These are phyloP conservation scores for Candida sp. DNA, from an alignment of 1,139 yeast species.

Conservation along the genomic window DNA sequence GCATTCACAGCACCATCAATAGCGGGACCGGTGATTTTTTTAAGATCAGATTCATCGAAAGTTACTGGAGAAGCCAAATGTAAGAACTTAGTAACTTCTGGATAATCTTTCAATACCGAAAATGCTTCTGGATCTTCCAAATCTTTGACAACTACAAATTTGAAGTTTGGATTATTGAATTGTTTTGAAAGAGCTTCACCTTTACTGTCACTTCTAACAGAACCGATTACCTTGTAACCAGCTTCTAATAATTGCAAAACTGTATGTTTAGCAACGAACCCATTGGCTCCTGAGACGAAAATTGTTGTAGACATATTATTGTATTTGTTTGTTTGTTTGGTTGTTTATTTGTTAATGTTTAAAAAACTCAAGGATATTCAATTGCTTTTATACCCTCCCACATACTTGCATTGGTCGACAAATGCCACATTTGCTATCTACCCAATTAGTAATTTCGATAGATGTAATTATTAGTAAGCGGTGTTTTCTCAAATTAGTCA, in stretches of 20 bases:
- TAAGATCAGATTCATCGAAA: conserved; percentile 22
- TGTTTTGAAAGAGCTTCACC: conserved; percentile 32
- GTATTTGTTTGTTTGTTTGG: no score
- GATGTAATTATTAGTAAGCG: no score
- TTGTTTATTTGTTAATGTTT: no score
- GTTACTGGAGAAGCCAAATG: conserved; percentile 38
- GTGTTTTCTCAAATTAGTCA: no score
- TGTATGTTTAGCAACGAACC: conserved; percentile 33
- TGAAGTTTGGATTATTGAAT: conserved; percentile 18
- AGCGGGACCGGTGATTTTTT: conserved; percentile 28
- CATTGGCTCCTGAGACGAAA: conserved; percentile 35
- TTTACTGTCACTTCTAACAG: conserved; percentile 51
- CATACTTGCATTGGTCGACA: no score
- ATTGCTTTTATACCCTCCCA: no score
- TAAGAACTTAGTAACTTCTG: conserved; percentile 47
- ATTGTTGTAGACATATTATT: no score
- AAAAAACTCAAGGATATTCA: no score
- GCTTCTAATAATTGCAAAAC: conserved; percentile 21
- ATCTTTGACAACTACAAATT: conserved; percentile 49
- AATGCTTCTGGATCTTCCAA: conserved; percentile 46
- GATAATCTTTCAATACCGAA: conserved; percentile 38
- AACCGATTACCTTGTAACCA: conserved; percentile 53
- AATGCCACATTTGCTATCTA: no score
- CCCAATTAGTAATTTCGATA: no score
- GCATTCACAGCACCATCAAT: conserved; percentile 27